Percentiles rank a stretch among this genome's conserved stretches.
These are phyloP conservation scores for Ophiostoma montium DNA, from an alignment of 2,329 filamentous ascomycete species.

Conservation along the genomic window DNA sequence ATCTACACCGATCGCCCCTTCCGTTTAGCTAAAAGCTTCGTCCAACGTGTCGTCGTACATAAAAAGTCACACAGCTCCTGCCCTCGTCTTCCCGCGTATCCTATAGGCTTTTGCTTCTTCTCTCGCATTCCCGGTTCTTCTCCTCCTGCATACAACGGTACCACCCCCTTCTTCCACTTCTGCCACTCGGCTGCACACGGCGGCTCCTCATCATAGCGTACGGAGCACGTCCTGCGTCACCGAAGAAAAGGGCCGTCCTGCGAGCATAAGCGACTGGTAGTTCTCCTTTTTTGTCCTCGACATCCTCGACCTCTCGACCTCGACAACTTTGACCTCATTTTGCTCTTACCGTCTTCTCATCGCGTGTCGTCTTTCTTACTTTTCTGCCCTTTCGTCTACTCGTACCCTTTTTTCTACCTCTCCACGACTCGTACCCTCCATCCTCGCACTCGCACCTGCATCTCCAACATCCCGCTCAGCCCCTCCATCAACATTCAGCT, in stretches of 20 bases:
- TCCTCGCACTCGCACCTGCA: no score
- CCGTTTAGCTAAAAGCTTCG: no score
- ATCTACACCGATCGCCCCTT: no score
- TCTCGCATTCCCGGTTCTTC: neutral
- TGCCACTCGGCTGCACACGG: neutral
- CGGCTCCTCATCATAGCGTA: neutral
- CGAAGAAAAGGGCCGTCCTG: neutral
- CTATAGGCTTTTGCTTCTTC: neutral
- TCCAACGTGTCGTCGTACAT: no score
- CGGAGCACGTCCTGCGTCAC: neutral
- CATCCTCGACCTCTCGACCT: neutral
- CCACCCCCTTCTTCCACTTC: constrained; percentile 3
- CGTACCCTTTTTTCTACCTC: neutral
- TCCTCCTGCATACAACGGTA: no score
- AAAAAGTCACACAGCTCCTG: no score
- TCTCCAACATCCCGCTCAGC: neutral
- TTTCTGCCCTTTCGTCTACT: neutral
- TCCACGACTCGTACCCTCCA: neutral
- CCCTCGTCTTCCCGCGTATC: no score
- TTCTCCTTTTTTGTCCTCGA: neutral
- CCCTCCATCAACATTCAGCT: neutral
- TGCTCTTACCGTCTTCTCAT: no score
- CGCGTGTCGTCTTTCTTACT: no score
- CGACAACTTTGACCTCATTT: neutral
- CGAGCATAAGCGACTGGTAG: neutral